phyloP scores from a whole-genome alignment of 73 alveolate genomes.

The Paraurostyla sp. region DNA sequence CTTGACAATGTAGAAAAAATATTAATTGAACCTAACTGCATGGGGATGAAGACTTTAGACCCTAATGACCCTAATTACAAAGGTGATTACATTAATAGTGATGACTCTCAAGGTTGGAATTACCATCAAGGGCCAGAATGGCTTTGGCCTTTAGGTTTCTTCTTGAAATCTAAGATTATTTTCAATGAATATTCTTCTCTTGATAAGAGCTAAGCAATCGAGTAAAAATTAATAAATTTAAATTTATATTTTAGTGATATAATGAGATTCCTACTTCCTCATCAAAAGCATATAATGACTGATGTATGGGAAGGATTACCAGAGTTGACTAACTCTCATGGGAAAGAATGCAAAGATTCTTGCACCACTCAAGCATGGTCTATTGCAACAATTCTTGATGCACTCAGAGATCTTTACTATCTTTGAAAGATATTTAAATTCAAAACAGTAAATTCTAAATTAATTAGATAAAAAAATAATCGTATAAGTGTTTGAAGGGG shows the following conservation, averaged over 20 bases:
- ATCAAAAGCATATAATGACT: conserved; percentile 70
- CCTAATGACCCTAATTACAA: conserved; percentile 84
- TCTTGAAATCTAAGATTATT: conserved; percentile 74
- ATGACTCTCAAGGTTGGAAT: conserved; percentile 93
- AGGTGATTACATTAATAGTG: conserved; percentile 85
- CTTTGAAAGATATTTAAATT: too few relatives aligned
- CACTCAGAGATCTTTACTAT: conserved; percentile 63
- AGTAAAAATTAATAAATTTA: not conserved
- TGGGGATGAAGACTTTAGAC: conserved; percentile 96
- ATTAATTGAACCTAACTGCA: conserved; percentile 73
- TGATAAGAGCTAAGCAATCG: conserved; percentile 41
- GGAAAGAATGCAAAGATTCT: conserved; percentile 83
- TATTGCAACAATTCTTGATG: conserved; percentile 83
- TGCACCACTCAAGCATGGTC: conserved; percentile 93
- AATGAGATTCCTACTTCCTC: conserved; percentile 78
- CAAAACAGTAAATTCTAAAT: too few relatives aligned
- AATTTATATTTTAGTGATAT: conserved; percentile 38
- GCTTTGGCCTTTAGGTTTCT: conserved; percentile 95
- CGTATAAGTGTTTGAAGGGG: too few relatives aligned
- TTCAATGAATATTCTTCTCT: conserved; percentile 62
- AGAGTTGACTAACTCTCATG: conserved; percentile 89
- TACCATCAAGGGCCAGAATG: conserved; percentile 98
- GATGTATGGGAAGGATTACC: conserved; percentile 90
- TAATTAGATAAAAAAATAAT: too few relatives aligned
- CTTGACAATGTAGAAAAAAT: conserved; percentile 80